Evolutionary conservation across 352 stramenopile species (phyloP).

Genomic region (Pythium sp.): DNA sequence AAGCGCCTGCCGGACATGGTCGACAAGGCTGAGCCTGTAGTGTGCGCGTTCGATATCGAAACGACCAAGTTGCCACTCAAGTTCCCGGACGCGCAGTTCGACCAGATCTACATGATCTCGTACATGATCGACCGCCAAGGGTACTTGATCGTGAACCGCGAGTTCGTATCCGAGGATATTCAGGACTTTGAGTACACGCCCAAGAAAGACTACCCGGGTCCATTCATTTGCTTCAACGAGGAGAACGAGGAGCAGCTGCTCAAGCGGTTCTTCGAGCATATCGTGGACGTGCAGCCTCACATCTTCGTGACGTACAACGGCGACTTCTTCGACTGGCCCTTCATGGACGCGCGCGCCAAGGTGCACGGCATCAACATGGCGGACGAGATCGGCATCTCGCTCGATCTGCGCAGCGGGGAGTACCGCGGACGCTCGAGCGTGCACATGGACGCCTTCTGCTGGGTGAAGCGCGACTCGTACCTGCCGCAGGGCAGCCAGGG

Average conservation of each 20-base stretch:
- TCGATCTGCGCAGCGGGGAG: slow-evolving; percentile 79
- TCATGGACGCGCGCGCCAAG: slow-evolving; percentile 92
- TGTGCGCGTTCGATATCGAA: slow-evolving; percentile 99
- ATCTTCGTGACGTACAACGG: slow-evolving; percentile 99
- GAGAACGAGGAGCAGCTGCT: slow-evolving; percentile 79
- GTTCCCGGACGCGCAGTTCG: slow-evolving; percentile 95
- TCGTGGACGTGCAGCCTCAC: slow-evolving; percentile 92
- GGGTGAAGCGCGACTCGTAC: slow-evolving; percentile 99
- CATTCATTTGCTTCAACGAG: slow-evolving; percentile 98
- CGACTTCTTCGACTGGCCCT: slow-evolving; percentile 99
- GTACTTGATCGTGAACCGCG: slow-evolving; percentile 96
- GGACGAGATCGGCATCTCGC: slow-evolving; percentile 80
- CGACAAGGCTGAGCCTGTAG: slow-evolving; percentile 90
- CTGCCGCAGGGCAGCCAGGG: slow-evolving; percentile 97
- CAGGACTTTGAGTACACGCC: slow-evolving; percentile 99
- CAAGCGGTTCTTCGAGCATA: slow-evolving; percentile 88
- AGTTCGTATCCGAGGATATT: slow-evolving; percentile 97
- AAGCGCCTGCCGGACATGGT: slow-evolving; percentile 83
- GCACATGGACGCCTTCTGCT: slow-evolving; percentile 98
- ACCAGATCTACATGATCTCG: slow-evolving; percentile 97
- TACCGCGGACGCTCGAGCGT: slow-evolving; percentile 92
- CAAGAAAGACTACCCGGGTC: slow-evolving; percentile 86
- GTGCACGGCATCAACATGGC: slow-evolving; percentile 92
- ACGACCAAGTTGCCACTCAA: slow-evolving; percentile 98
- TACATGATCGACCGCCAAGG: slow-evolving; percentile 98